These are phyloP conservation scores for Torrubiellomyces zombiae DNA, from an alignment of 2,329 filamentous ascomycete species.

Conservation along the genomic window DNA sequence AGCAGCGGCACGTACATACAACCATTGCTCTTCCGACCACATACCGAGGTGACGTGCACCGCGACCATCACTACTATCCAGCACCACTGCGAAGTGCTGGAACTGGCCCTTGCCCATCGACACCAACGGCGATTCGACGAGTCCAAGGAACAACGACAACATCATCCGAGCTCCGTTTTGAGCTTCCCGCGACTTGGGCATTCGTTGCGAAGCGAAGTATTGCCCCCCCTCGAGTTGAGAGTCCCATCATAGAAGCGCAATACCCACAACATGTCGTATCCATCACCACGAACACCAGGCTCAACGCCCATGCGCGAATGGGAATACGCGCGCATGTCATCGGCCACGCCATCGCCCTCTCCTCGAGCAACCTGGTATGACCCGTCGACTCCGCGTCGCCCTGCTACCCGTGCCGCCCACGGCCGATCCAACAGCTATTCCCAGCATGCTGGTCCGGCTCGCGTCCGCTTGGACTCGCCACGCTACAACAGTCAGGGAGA, in stretches of 20 bases:
- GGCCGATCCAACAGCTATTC: constrained; percentile 21
- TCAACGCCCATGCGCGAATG: constrained; percentile 33
- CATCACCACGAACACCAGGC: constrained; percentile 23
- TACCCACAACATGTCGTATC: constrained; percentile 23
- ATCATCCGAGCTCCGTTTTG: too few species aligned
- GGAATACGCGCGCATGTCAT: constrained; percentile 35
- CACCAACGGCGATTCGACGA: too few species aligned
- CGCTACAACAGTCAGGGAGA: constrained; percentile 45
- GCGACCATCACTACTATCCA: constrained; percentile 30
- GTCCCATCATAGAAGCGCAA: too few species aligned
- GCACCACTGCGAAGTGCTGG: too few species aligned
- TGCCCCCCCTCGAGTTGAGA: too few species aligned
- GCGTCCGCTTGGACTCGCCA: constrained; percentile 36
- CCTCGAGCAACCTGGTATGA: constrained; percentile 35
- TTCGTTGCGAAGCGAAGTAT: too few species aligned
- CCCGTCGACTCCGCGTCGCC: constrained; percentile 30
- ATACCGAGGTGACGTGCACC: constrained; percentile 43
- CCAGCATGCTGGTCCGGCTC: constrained; percentile 19
- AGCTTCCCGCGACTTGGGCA: too few species aligned
- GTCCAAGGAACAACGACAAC: too few species aligned
- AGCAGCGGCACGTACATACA: constrained; percentile 34
- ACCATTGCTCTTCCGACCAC: constrained; percentile 41
- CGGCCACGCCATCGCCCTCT: constrained; percentile 39
- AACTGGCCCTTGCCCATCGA: too few species aligned
- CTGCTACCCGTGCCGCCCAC: constrained; percentile 33